Evolutionary conservation across 495 filamentous ascomycete species (phyloP).

Genomic region (Annulohypoxylon bovei): DNA sequence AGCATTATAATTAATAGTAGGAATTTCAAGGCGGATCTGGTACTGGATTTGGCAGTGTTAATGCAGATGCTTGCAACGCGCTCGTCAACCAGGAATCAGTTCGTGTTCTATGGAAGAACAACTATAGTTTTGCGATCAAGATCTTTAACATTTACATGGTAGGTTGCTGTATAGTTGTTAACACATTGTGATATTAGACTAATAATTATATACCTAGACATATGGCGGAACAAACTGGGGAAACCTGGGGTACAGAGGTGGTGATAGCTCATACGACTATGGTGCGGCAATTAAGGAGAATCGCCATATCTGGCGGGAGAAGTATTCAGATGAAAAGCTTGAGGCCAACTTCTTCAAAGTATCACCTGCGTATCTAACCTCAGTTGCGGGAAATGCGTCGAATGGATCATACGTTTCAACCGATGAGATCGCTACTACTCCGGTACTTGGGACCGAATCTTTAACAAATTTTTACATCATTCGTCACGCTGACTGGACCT

Average conservation of each 20-base stretch:
- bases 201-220: conserved; percentile 50
- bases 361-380: conserved; percentile 71
- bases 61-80: conserved; percentile 57
- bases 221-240: conserved; percentile 86
- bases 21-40: conserved; percentile 77
- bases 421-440: conserved; percentile 67
- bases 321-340: conserved; percentile 81
- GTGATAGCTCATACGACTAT: conserved; percentile 80
- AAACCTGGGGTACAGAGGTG: conserved; percentile 75
- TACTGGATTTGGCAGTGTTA: conserved; percentile 18
- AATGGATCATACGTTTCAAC: conserved; percentile 56
- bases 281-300: conserved; percentile 73
- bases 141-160: conserved; percentile 35
- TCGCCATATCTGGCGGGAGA: conserved; percentile 69
- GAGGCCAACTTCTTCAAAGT: conserved; percentile 76
- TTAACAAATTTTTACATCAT: conserved; percentile 70
- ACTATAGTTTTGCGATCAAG: conserved; percentile 54
- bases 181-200: conserved; percentile 36
- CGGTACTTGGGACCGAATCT: conserved; percentile 58
- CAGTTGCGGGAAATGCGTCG: conserved; percentile 53
- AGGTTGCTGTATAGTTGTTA: neutral
- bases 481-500: conserved; percentile 69
- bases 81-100: conserved; percentile 77
- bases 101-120: conserved; percentile 82
- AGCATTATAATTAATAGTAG: neutral